Evolutionary conservation across 176 grass and related monocot genomes (phyloP).

Genomic region (Oryza rufipogon): DNA sequence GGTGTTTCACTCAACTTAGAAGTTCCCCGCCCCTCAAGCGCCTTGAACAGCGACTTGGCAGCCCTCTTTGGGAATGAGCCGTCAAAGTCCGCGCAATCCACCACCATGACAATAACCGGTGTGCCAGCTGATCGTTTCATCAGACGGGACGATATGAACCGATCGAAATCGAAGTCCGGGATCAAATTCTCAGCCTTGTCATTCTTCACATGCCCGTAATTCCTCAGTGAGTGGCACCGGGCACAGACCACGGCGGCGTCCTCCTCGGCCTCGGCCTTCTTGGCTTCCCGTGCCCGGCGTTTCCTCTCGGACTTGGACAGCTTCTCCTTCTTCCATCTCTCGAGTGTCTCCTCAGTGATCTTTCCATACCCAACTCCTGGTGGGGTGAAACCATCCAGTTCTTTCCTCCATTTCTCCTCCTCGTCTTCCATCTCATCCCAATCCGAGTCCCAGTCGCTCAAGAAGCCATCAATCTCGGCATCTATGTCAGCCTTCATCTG

Average conservation of each 20-base stretch:
- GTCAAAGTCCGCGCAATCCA: slow-evolving; percentile 89
- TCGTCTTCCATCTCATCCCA: slow-evolving; percentile 60
- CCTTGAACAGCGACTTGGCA: slow-evolving; percentile 78
- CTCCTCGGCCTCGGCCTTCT: slow-evolving; percentile 52
- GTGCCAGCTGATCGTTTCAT: slow-evolving; percentile 65
- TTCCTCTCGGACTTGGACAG: slow-evolving; percentile 87
- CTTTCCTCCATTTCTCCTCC: slow-evolving; percentile 72
- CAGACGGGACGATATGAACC: slow-evolving; percentile 77
- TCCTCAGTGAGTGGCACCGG: slow-evolving; percentile 84
- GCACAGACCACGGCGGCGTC: slow-evolving; percentile 63
- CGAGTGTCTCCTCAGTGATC: slow-evolving; percentile 68
- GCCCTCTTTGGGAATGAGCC: slow-evolving; percentile 87
- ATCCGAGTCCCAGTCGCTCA: slow-evolving; percentile 41
- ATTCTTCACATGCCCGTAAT: slow-evolving; percentile 93
- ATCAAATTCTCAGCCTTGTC: slow-evolving; percentile 83
- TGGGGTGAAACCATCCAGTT: slow-evolving; percentile 70
- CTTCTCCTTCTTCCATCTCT: slow-evolving; percentile 79
- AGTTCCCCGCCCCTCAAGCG: slow-evolving; percentile 60
- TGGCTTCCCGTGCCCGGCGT: slow-evolving; percentile 54
- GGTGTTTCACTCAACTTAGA: slow-evolving; percentile 66
- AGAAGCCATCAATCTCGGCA: slow-evolving; percentile 37
- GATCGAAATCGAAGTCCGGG: slow-evolving; percentile 89
- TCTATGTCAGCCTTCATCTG: slow-evolving; percentile 33
- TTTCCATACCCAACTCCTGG: slow-evolving; percentile 79
- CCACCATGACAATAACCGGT: slow-evolving; percentile 79